Base-by-base conservation (phyloP, 345 rosid species). In the Syzygium oleosum region DNA sequence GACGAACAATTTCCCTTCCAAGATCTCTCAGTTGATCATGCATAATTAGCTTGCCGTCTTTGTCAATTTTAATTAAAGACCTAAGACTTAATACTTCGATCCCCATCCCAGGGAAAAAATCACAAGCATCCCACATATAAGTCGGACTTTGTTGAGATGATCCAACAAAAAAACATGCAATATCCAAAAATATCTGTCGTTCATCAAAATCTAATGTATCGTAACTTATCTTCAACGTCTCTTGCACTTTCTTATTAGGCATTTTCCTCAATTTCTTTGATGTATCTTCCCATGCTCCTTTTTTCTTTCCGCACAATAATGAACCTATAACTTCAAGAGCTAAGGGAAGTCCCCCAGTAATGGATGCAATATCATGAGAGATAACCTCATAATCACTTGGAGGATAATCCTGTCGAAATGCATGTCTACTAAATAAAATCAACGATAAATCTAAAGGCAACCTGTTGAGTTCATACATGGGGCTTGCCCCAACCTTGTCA, bases 71-170 rank as follows among this genome's bases (percentile, higher is more conserved):
- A 7, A 55, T 21, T 5, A 55, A 4, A 2, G 59, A 55, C 25
- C 7, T 7, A 19, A 17, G 25, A 7, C 59, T 55, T 11, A 55
- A 55, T 8, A 3, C 11, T 55, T 21, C 59, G 21, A 55, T 55
- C 4, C 10, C 4, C 0, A 0, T 7, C 25, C 4, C 11, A 4
- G 59, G 25, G 11, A 7, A 21, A 21, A 7, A 55, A 7, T 0
- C 11, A 7, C 59, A 55, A 2, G 25, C 59, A 21, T 55, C 59
- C 59, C 59, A 55, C 59, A 55, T 55, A 3, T 55, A 55, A 55
- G 25, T 55, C 4, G 3, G 25, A 21, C 0, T 0, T 19, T 55
- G 25, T 21, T 21, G 0, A 21, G 4, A 21, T 55, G 4, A 7
- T 55, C 59, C 59, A 7, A 55, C 21, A 1, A 55, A 55, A 55